A percentile compares a stretch with the other conserved stretches of the same genome.
Evolutionary conservation across 768 basidiomycete genomes (phyloP).

Genomic region (Leccinum aurantiacum): DNA sequence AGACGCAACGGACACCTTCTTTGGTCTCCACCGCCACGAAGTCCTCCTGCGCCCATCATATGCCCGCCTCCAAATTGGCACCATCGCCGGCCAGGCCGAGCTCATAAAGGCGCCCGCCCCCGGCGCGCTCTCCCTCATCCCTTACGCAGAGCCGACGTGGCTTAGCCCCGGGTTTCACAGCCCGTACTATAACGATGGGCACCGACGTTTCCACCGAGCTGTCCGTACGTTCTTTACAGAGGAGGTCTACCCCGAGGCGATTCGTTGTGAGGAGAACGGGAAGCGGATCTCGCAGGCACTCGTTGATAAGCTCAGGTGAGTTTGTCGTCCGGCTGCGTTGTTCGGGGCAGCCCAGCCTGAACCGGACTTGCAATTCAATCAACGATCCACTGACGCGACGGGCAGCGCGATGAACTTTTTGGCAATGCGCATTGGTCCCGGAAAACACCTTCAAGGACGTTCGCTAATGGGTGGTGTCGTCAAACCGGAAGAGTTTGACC

Average conservation of each 20-base stretch:
- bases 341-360: neutral
- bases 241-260: slow-evolving; percentile 73
- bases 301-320: slow-evolving; percentile 80
- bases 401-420: slow-evolving; percentile 61
- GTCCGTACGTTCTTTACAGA: slow-evolving; percentile 77
- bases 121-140: slow-evolving; percentile 71
- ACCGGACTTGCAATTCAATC: neutral
- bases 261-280: slow-evolving; percentile 80
- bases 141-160: slow-evolving; percentile 88
- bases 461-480: slow-evolving; percentile 78
- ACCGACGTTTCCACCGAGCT: slow-evolving; percentile 71
- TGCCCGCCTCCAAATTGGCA: slow-evolving; percentile 66
- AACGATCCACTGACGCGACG: neutral
- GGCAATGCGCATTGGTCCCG: slow-evolving; percentile 72
- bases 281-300: slow-evolving; percentile 84
- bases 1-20: slow-evolving; percentile 80
- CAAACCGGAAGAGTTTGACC: slow-evolving; percentile 85
- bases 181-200: slow-evolving; percentile 77
- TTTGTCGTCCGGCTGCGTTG: slow-evolving; percentile 2
- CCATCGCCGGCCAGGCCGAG: slow-evolving; percentile 55
- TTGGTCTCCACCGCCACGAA: slow-evolving; percentile 81
- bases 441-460: slow-evolving; percentile 83
- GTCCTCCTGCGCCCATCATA: slow-evolving; percentile 75
- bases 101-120: slow-evolving; percentile 51
- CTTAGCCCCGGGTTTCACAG: slow-evolving; percentile 62